These are phyloP conservation scores for Monosporascus sp. DNA, from an alignment of 2,329 filamentous ascomycete species.

Conservation along the genomic window DNA sequence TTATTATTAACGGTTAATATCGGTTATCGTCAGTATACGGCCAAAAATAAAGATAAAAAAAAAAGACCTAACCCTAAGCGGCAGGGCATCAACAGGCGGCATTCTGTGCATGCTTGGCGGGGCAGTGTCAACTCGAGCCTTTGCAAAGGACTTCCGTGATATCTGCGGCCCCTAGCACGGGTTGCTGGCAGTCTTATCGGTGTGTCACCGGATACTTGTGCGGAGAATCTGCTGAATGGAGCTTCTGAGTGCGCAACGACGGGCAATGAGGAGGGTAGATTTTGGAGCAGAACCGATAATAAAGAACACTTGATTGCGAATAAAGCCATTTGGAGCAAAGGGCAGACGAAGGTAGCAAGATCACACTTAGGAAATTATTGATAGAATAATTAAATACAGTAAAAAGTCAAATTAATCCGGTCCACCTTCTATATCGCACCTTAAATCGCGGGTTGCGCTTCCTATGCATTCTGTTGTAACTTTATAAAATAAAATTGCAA, in stretches of 20 bases:
- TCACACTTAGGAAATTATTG: not conserved
- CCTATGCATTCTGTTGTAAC: no score
- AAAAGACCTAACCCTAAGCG: no score
- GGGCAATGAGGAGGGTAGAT: slow-evolving; percentile 13
- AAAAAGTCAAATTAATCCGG: no score
- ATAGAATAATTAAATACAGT: not conserved
- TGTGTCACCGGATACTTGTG: slow-evolving; percentile 23
- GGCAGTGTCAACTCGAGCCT: slow-evolving; percentile 33
- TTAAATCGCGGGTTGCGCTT: no score
- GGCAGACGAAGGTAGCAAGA: slow-evolving; percentile 19
- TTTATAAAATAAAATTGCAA: no score
- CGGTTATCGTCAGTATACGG: no score
- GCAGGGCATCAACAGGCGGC: slow-evolving; percentile 8
- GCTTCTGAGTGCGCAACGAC: slow-evolving; percentile 4
- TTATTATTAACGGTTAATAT: no score
- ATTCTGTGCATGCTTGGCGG: slow-evolving; percentile 37
- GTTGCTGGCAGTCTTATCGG: slow-evolving; percentile 15
- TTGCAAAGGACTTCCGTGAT: slow-evolving; percentile 24
- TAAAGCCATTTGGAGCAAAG: slow-evolving; percentile 23
- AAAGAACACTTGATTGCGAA: slow-evolving; percentile 22
- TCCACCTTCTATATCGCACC: no score
- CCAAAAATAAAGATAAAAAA: no score
- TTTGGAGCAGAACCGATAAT: slow-evolving; percentile 24
- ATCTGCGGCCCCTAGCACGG: slow-evolving; percentile 12
- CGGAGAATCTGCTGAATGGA: slow-evolving; percentile 22